Conservation (phyloP, 371 early-diverging fungal species). For the Apophysomyces elegans region DNA sequence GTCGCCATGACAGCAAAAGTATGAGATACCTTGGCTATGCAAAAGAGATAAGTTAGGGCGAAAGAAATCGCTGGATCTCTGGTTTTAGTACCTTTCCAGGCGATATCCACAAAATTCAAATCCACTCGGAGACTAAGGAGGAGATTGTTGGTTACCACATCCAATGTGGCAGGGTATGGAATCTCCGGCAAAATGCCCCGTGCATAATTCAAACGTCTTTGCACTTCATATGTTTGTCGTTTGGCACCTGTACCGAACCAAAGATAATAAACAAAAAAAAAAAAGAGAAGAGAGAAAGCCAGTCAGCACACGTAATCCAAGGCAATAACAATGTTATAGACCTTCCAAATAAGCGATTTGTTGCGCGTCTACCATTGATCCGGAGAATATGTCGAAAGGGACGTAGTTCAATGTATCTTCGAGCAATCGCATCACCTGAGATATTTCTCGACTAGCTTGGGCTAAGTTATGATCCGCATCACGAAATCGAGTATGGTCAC, state of each 20-base stretch:
- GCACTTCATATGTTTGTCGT: constrained; percentile 34
- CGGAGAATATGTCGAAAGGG: constrained; percentile 48
- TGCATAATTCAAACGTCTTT: constrained; percentile 38
- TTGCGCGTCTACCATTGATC: constrained; percentile 38
- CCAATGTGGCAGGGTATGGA: constrained; percentile 42
- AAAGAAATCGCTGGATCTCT: neutral
- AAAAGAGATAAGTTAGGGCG: no score
- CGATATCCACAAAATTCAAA: constrained; percentile 34
- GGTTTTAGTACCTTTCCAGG: constrained; percentile 41
- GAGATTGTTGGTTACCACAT: constrained; percentile 42
- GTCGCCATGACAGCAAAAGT: constrained; percentile 16
- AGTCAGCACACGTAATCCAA: no score
- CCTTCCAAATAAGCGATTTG: constrained; percentile 40
- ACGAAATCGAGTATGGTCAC: constrained; percentile 34
- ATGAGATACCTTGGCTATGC: constrained; percentile 24
- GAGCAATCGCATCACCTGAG: constrained; percentile 28
- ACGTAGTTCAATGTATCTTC: constrained; percentile 34
- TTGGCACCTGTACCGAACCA: constrained; percentile 16
- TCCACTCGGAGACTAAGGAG: constrained; percentile 33
- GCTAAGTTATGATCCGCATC: constrained; percentile 35
- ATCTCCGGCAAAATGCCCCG: constrained; percentile 46
- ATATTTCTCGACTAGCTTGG: constrained; percentile 26
- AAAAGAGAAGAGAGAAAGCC: neutral
- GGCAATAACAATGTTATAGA: constrained; percentile 13
- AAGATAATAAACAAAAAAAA: no score